These are phyloP conservation scores for Alternaria sp. DNA, from an alignment of 2,329 filamentous ascomycete genomes.

Conservation along the genomic window DNA sequence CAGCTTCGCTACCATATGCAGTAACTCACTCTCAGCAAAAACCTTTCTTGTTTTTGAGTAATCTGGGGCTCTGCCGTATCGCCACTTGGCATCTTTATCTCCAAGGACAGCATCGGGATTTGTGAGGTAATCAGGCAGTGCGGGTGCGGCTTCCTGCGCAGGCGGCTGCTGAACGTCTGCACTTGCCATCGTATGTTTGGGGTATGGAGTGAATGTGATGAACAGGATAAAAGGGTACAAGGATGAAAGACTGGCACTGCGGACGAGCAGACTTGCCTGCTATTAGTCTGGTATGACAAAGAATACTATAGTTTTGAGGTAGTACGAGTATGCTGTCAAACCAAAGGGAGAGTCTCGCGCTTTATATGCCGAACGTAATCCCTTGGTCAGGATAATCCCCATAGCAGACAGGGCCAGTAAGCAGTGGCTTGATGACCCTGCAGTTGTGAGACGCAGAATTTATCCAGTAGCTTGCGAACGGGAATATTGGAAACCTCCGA, in stretches of 20 bases:
- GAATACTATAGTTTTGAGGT: not conserved
- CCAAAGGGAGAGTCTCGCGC: not conserved
- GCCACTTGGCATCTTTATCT: constrained; percentile 65
- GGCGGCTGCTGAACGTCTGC: constrained; percentile 38
- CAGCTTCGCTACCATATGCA: not conserved
- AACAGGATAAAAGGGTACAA: constrained; percentile 1
- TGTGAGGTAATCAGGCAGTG: constrained; percentile 66
- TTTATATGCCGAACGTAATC: constrained; percentile 21
- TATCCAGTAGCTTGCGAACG: constrained; percentile 12
- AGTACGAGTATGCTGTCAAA: not conserved
- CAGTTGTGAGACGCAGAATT: constrained; percentile 12
- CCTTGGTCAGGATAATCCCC: not conserved
- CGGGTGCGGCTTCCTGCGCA: constrained; percentile 45
- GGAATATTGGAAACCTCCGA: not conserved
- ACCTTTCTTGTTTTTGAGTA: constrained; percentile 70
- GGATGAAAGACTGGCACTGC: not conserved
- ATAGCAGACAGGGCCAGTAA: constrained; percentile 7
- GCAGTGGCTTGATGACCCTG: constrained; percentile 16
- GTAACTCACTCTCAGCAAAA: constrained; percentile 64
- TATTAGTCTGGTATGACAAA: not conserved
- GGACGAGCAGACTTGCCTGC: not conserved
- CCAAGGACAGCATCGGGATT: constrained; percentile 67
- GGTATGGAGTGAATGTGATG: not conserved
- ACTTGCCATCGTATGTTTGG: constrained; percentile 34
- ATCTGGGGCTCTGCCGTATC: constrained; percentile 68